Conservation (phyloP, 345 rosid species). For the Melaleuca alternifolia region DNA sequence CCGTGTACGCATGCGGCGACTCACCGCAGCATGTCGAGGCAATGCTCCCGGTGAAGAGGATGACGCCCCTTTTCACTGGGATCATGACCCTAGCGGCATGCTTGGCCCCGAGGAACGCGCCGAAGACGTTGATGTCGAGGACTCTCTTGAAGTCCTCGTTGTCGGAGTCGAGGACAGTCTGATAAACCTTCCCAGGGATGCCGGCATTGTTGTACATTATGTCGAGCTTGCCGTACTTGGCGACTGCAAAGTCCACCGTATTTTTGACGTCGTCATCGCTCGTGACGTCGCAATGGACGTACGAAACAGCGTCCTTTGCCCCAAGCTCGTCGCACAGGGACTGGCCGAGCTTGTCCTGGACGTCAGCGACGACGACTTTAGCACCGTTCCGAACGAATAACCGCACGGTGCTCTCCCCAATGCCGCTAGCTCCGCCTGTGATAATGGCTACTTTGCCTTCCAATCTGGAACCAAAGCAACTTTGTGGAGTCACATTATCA, state of each 20-base stretch:
- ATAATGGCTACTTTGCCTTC: slow-evolving; percentile 33
- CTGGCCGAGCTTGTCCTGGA: slow-evolving; percentile 31
- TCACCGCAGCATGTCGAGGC: slow-evolving; percentile 15
- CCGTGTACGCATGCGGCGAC: slow-evolving; percentile 20
- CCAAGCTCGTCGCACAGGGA: slow-evolving; percentile 17
- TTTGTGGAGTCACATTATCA: background rate
- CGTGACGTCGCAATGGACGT: slow-evolving; percentile 30
- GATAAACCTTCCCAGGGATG: slow-evolving; percentile 9
- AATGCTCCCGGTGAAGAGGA: slow-evolving; percentile 30
- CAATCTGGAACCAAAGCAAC: slow-evolving; percentile 3
- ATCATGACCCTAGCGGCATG: slow-evolving; percentile 43
- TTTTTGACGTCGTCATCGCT: slow-evolving; percentile 18
- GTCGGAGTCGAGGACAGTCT: slow-evolving; percentile 6
- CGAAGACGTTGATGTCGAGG: slow-evolving; percentile 23
- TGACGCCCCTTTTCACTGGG: slow-evolving; percentile 23
- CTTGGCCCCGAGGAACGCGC: slow-evolving; percentile 33
- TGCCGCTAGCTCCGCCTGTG: slow-evolving; percentile 35
- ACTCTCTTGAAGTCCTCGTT: slow-evolving; percentile 26
- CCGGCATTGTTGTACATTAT: slow-evolving; percentile 41
- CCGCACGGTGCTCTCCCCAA: slow-evolving; percentile 22
- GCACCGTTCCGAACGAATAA: slow-evolving; percentile 30
- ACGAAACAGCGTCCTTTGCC: slow-evolving; percentile 1
- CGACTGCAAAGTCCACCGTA: slow-evolving; percentile 13
- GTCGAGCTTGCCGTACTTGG: slow-evolving; percentile 31
- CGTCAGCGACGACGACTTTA: slow-evolving; percentile 23